Evolutionary conservation across 495 filamentous ascomycete genomes (phyloP).

Genomic region (Talaromyces borbonicus): DNA sequence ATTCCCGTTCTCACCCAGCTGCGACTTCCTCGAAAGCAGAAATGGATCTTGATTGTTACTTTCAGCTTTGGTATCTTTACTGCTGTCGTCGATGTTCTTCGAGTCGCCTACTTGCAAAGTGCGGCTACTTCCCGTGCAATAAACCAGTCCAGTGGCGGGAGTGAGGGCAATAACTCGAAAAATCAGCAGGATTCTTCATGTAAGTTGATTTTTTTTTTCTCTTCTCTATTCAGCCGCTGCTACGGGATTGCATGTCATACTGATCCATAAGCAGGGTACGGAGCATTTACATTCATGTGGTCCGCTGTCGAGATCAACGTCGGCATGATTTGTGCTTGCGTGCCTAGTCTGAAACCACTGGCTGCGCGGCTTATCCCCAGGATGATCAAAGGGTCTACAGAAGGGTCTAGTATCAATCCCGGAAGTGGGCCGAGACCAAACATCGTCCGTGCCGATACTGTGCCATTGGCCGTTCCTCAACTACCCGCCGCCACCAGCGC

Average conservation of each 20-base stretch:
- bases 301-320: slow-evolving; percentile 84
- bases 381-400: slow-evolving; percentile 47
- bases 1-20: slow-evolving; percentile 81
- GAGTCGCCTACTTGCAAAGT: slow-evolving; percentile 80
- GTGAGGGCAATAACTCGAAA: slow-evolving; percentile 4
- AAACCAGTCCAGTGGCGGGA: slow-evolving; percentile 10
- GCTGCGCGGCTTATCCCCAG: slow-evolving; percentile 65
- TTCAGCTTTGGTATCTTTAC: slow-evolving; percentile 81
- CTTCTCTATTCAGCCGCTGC: too few relatives aligned
- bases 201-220: slow-evolving; percentile 14
- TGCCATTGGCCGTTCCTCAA: slow-evolving; percentile 6
- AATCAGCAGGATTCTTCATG: slow-evolving; percentile 45
- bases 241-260: slow-evolving; percentile 4
- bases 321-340: slow-evolving; percentile 78
- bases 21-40: slow-evolving; percentile 73
- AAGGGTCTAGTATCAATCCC: slow-evolving; percentile 16
- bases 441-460: slow-evolving; percentile 2
- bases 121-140: slow-evolving; percentile 40
- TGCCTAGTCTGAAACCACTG: slow-evolving; percentile 81
- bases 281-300: slow-evolving; percentile 83
- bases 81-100: slow-evolving; percentile 75
- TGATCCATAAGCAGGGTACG: too few relatives aligned
- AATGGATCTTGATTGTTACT: slow-evolving; percentile 70
- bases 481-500: slow-evolving; percentile 11
- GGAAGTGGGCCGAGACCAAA: neutral